Base-by-base conservation (phyloP, 805 yeast genomes). In the Debaryomyces tyrocola region DNA sequence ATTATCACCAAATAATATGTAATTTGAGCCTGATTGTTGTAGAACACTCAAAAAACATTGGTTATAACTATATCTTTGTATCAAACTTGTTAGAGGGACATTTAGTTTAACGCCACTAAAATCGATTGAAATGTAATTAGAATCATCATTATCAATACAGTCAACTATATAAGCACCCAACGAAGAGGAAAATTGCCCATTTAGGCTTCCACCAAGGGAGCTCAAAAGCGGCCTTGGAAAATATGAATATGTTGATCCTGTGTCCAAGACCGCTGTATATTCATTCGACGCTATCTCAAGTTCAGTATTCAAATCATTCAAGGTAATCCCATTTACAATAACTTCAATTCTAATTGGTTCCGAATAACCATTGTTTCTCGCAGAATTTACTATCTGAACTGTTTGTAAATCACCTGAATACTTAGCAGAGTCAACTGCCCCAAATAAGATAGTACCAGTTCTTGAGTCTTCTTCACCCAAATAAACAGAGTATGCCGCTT, bases 91-190 rank as follows among this genome's bases (percentile, higher is more conserved):
- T 10, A 12, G 3, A 14, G 57, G 57, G 36, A 53, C 57, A 14
- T 43, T 37, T 27, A 53, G 46, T 7, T 41, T 40, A 34, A 41
- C 47, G 31, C 45, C 48, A 74, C 12, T 57, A 46, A 79, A 79
- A 64, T 84, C 80, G 52, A 75, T 67, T 33, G 45, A 46, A 18
- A 47, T 33, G 5, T 46, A 31, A 40, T 31, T 20, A 33, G 20
- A 4, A 14, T 20, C 17, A 15, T 40, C 36, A 38, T 44, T 42
- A 9, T 36, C 28, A 14, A 47, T 43, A 57, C 87, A 83, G 3
- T 56, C 56, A 50, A 75, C 52, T 10, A 67, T 38, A 54, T 80
- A 84, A 43, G 69, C 72, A 1, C 78, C 80, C 4, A 64, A 55
- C 3, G 54, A 42, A 2, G 57, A 33, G n/a, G 73, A 62, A 27